Evolutionary conservation across 2,329 filamentous ascomycete genomes (phyloP).

Genomic region (Fusarium equiseti): DNA sequence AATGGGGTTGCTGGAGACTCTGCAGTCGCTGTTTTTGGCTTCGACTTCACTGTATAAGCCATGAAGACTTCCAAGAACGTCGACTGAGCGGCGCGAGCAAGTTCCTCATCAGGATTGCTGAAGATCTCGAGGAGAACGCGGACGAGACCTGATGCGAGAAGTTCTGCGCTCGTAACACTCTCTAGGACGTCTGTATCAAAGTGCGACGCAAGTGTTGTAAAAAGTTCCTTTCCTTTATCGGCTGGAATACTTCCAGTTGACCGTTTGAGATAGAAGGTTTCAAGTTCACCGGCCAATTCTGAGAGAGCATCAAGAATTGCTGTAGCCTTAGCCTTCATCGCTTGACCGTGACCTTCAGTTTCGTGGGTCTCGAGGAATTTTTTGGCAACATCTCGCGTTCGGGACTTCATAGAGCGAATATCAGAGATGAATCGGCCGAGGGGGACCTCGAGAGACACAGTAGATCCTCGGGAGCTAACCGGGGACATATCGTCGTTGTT

Average conservation of each 20-base stretch:
- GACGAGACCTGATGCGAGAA: constrained; percentile 91
- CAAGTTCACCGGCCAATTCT: constrained; percentile 77
- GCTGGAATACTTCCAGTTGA: constrained; percentile 59
- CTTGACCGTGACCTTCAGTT: constrained; percentile 75
- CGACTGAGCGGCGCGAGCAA: constrained; percentile 77
- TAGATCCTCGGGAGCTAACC: constrained; percentile 73
- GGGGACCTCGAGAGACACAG: constrained; percentile 71
- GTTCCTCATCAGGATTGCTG: constrained; percentile 73
- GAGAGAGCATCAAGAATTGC: constrained; percentile 81
- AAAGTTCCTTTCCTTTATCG: constrained; percentile 73
- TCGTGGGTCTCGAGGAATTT: constrained; percentile 88
- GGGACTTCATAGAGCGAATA: constrained; percentile 67
- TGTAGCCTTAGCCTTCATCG: constrained; percentile 82
- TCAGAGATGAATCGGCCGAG: constrained; percentile 62
- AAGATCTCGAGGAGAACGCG: constrained; percentile 86
- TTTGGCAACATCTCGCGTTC: constrained; percentile 82
- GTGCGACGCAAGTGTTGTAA: constrained; percentile 80
- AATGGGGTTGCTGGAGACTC: constrained; percentile 85
- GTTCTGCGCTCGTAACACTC: constrained; percentile 94
- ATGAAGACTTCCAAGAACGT: constrained; percentile 95
- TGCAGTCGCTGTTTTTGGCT: constrained; percentile 71
- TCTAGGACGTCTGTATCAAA: constrained; percentile 91
- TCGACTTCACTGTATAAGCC: constrained; percentile 76
- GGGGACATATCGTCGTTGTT: constrained; percentile 73
- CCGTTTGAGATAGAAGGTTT: constrained; percentile 74